Evolutionary conservation across 1,139 yeast species (phyloP).

Genomic region (Zygotorulaspora mrakii): DNA sequence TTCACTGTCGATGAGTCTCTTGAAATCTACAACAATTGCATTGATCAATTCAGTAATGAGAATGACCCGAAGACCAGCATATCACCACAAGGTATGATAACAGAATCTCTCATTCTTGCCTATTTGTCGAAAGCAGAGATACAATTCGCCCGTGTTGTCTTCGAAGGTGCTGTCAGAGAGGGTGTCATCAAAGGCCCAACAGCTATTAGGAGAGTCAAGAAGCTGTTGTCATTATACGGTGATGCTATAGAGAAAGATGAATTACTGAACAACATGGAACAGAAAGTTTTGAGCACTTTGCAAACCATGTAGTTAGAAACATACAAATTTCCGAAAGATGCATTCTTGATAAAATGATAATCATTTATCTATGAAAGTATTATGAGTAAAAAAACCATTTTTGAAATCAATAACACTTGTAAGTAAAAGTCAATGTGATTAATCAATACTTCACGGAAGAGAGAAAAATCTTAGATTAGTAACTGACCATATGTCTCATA

Average conservation of each 20-base stretch:
- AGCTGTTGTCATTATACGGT: constrained; percentile 53
- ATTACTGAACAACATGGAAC: constrained; percentile 18
- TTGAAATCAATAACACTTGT: too few species aligned
- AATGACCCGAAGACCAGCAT: constrained; percentile 37
- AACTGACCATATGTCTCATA: neutral
- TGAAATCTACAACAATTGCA: constrained; percentile 51
- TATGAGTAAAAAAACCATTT: too few species aligned
- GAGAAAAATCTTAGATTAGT: too few species aligned
- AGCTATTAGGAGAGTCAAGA: constrained; percentile 46
- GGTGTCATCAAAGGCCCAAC: constrained; percentile 42
- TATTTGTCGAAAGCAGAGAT: constrained; percentile 51
- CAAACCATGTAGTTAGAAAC: constrained; percentile 17
- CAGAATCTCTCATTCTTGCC: constrained; percentile 52
- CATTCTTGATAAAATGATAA: too few species aligned
- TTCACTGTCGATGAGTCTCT: constrained; percentile 47
- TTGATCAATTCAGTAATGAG: constrained; percentile 35
- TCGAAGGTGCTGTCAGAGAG: constrained; percentile 51
- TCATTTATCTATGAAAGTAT: too few species aligned
- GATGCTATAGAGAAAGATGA: constrained; percentile 41
- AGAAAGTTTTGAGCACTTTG: constrained; percentile 17
- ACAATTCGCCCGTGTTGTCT: constrained; percentile 59
- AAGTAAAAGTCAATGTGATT: too few species aligned
- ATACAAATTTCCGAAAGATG: too few species aligned
- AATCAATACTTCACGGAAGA: too few species aligned
- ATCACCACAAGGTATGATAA: constrained; percentile 47